Conservation (phyloP, 176 grass and related monocot genomes). For the Triticum aestivum region DNA sequence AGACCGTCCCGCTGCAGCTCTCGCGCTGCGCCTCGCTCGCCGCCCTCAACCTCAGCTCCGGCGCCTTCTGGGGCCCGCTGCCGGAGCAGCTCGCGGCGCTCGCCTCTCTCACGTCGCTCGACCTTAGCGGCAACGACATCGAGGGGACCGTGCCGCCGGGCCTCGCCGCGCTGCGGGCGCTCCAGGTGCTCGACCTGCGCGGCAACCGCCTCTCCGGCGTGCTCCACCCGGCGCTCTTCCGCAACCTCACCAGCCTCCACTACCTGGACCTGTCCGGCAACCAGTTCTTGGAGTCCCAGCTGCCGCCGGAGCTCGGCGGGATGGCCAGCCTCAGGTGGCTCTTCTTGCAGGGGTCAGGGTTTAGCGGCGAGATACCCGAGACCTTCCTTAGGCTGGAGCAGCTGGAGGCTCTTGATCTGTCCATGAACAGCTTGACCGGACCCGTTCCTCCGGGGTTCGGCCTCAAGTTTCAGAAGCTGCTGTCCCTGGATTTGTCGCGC, state of each 20-base stretch:
- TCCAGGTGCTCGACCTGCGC: constrained; percentile 66
- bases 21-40: constrained; percentile 52
- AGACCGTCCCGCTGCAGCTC: constrained; percentile 60
- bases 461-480: constrained; percentile 42
- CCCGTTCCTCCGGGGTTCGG: constrained; percentile 53
- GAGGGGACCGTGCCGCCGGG: constrained; percentile 42
- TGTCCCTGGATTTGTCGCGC: constrained; percentile 53
- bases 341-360: constrained; percentile 59
- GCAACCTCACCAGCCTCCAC: constrained; percentile 57
- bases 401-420: constrained; percentile 62
- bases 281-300: constrained; percentile 51
- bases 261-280: constrained; percentile 70
- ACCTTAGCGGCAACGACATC: constrained; percentile 77
- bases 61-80: constrained; percentile 57
- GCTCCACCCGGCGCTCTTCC: constrained; percentile 52
- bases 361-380: constrained; percentile 50
- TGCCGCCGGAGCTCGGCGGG: constrained; percentile 54
- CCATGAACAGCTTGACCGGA: constrained; percentile 64
- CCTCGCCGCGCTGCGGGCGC: constrained; percentile 37
- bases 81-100: constrained; percentile 62
- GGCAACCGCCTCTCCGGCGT: constrained; percentile 66
- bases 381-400: constrained; percentile 44
- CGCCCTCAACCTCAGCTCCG: constrained; percentile 64
- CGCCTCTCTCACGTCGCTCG: constrained; percentile 40
- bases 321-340: constrained; percentile 51